Evolutionary conservation across 1,139 yeast genomes (phyloP).

Genomic region (Scheffersomyces parashehatae): DNA sequence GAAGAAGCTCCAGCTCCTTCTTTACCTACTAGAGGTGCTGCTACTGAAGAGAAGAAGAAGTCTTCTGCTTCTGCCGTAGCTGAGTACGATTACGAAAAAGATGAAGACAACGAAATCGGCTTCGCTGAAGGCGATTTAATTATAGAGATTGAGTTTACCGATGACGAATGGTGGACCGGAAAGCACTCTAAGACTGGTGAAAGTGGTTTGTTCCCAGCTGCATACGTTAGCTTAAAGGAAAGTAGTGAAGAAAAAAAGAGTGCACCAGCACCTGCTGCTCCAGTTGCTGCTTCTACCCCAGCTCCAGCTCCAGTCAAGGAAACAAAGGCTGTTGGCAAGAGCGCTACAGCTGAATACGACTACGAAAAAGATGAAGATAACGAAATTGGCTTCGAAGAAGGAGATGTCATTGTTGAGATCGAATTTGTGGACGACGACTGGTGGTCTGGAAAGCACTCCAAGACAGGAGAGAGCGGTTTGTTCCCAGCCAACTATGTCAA

Average conservation of each 20-base stretch:
- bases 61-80: conserved; percentile 52
- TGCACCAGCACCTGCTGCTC: conserved; percentile 17
- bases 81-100: conserved; percentile 67
- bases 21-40: conserved; percentile 12
- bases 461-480: conserved; percentile 71
- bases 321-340: conserved; percentile 36
- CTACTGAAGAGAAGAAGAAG: conserved; percentile 15
- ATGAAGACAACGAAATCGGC: conserved; percentile 73
- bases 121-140: conserved; percentile 67
- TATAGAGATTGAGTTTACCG: conserved; percentile 65
- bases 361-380: conserved; percentile 90
- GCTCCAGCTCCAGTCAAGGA: conserved; percentile 11
- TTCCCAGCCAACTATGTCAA: conserved; percentile 90
- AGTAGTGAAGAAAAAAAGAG: conserved; percentile 15
- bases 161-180: conserved; percentile 86
- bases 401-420: conserved; percentile 76
- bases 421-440: conserved; percentile 93
- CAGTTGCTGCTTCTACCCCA: conserved; percentile 20
- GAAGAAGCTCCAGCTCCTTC: conserved; percentile 6
- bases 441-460: conserved; percentile 83
- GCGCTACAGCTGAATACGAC: conserved; percentile 80
- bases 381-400: conserved; percentile 74
- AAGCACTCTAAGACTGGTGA: conserved; percentile 58
- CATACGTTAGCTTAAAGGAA: conserved; percentile 56
- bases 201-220: conserved; percentile 71